A percentile compares a stretch with the other conserved stretches of the same genome.
Conservation (phyloP, 148 eudicot genomes). For the Silene latifolia region DNA sequence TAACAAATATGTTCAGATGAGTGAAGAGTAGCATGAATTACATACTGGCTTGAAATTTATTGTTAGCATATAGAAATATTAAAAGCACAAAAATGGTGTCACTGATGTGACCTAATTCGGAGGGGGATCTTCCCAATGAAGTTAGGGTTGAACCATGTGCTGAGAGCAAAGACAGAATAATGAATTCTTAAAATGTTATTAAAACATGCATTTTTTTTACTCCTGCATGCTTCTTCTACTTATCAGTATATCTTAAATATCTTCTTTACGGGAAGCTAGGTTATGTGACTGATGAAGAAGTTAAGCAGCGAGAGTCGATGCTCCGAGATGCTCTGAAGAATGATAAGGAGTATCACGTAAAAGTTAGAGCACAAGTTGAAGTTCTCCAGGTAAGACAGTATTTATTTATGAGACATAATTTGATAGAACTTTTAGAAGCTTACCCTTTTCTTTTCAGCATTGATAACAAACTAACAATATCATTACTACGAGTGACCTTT, state of each 20-base stretch:
- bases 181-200: background rate
- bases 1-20: background rate
- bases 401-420: background rate
- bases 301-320: conserved; percentile 51
- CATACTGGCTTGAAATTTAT: background rate
- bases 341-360: conserved; percentile 55
- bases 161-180: background rate
- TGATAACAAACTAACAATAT: too few species aligned
- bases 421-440: background rate
- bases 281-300: conserved; percentile 83
- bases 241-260: background rate
- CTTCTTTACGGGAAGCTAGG: conserved; percentile 39
- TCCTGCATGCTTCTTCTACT: conserved; percentile 5
- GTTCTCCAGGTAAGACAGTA: conserved; percentile 67
- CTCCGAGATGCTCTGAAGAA: conserved; percentile 53
- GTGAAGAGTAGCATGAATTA: background rate
- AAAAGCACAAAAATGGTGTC: too few species aligned
- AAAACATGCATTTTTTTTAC: conserved; percentile 4
- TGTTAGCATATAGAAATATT: too few species aligned
- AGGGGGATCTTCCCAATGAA: too few species aligned
- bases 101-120: too few species aligned
- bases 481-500: background rate
- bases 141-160: background rate
- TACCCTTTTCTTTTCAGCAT: background rate
- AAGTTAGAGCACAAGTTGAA: conserved; percentile 64